phyloP scores from a whole-genome alignment of 306 rosid species.

The Fragaria nilgerrensis region DNA sequence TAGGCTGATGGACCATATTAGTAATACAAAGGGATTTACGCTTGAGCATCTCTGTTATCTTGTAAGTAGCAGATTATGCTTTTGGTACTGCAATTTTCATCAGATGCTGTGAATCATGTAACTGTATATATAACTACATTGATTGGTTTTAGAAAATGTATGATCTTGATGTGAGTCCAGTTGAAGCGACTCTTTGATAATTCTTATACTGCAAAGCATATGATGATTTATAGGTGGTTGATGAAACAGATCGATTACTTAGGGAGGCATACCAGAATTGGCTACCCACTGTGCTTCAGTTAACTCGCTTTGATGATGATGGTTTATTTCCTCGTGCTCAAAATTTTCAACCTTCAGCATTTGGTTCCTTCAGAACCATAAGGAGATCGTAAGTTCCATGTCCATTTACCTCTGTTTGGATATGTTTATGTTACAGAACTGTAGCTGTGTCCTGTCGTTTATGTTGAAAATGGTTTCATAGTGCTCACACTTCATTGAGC shows the following conservation, averaged over 20 bases:
- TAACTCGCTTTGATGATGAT: constrained; percentile 44
- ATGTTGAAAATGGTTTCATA: constrained; percentile 4
- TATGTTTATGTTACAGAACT: constrained; percentile 8
- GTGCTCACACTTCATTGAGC: background rate
- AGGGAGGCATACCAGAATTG: constrained; percentile 93
- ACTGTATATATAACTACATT: background rate
- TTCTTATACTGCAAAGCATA: constrained; percentile 3
- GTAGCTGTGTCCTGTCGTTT: background rate
- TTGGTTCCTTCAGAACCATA: constrained; percentile 63
- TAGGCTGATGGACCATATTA: constrained; percentile 84
- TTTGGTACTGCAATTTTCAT: background rate
- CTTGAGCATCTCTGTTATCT: constrained; percentile 91
- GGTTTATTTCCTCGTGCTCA: constrained; percentile 38
- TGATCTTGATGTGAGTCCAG: background rate
- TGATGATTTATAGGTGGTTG: constrained; percentile 75
- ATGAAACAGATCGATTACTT: constrained; percentile 86
- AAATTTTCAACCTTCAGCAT: constrained; percentile 39
- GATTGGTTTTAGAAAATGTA: background rate
- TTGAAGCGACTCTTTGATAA: background rate
- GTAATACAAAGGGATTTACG: constrained; percentile 73
- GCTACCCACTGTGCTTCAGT: constrained; percentile 78
- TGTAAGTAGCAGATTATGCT: constrained; percentile 43
- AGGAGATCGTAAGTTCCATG: constrained; percentile 68
- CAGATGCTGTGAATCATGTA: constrained; percentile 2
- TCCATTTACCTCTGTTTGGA: constrained; percentile 22